Percentiles rank a stretch among this genome's conserved stretches.
phyloP scores from a whole-genome alignment of 495 filamentous ascomycete species.

The Thermochaetoides thermophila region DNA sequence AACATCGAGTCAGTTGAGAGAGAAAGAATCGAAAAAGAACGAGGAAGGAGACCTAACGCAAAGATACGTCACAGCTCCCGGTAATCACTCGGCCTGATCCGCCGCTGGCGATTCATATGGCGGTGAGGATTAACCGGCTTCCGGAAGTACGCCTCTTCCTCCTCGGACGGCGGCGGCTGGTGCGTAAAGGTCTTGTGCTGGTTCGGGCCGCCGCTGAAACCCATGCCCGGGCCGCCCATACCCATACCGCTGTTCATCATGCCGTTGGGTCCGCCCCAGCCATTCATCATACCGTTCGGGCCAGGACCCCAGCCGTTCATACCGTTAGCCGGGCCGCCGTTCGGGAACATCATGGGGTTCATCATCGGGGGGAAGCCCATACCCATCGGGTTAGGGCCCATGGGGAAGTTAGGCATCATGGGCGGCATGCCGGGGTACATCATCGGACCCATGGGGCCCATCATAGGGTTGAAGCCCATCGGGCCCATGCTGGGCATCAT shows the following conservation, averaged over 20 bases:
- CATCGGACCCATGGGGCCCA: slow-evolving; percentile 11
- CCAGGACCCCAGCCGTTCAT: slow-evolving; percentile 23
- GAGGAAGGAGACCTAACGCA: background rate
- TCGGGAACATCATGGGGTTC: slow-evolving; percentile 41
- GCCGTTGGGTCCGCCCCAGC: slow-evolving; percentile 15
- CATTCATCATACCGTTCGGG: slow-evolving; percentile 3
- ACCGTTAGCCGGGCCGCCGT: slow-evolving; percentile 29
- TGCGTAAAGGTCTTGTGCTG: slow-evolving; percentile 11
- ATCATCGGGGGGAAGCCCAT: slow-evolving; percentile 31
- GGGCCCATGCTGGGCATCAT: slow-evolving; percentile 14
- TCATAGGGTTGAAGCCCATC: slow-evolving; percentile 27
- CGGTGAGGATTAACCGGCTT: slow-evolving; percentile 93
- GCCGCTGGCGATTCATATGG: slow-evolving; percentile 62
- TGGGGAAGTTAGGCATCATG: slow-evolving; percentile 4
- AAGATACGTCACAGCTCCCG: slow-evolving; percentile 46
- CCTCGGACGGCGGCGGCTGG: slow-evolving; percentile 60
- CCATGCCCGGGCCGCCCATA: slow-evolving; percentile 13
- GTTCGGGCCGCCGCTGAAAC: slow-evolving; percentile 10
- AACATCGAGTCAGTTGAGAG: background rate
- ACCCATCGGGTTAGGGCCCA: slow-evolving; percentile 19
- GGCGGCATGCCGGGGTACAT: slow-evolving; percentile 13
- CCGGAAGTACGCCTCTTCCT: slow-evolving; percentile 87
- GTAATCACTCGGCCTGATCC: slow-evolving; percentile 77
- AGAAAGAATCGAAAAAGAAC: background rate
- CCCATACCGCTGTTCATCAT: slow-evolving; percentile 6